Percentiles rank a stretch among this genome's conserved stretches.
Evolutionary conservation across 1,139 yeast genomes (phyloP).

Genomic region (Saccharomyces hybrid): DNA sequence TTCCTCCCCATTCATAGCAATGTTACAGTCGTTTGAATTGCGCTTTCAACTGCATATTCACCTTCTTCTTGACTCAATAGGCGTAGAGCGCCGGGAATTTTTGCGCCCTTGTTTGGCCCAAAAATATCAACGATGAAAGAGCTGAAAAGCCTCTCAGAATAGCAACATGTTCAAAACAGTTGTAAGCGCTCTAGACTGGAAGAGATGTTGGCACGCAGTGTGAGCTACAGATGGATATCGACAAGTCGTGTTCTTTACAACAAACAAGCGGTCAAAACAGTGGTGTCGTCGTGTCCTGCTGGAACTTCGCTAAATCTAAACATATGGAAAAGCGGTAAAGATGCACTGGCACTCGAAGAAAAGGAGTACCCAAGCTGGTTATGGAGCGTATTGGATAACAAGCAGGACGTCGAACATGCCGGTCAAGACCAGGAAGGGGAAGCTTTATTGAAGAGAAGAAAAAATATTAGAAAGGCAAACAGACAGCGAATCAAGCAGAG

Average conservation of each 20-base stretch:
- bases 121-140: not conserved
- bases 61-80: not conserved
- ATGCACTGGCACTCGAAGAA: constrained; percentile 86
- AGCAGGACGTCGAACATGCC: not conserved
- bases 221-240: not conserved
- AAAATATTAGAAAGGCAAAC: constrained; percentile 58
- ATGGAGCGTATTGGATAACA: constrained; percentile 72
- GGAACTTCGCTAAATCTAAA: constrained; percentile 80
- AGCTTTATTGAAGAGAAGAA: constrained; percentile 61
- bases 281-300: constrained; percentile 45
- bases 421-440: constrained; percentile 43
- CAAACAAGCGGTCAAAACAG: not conserved
- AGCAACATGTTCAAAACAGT: not conserved
- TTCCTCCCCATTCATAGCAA: not conserved
- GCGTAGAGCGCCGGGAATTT: not conserved
- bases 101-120: not conserved
- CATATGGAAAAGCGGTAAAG: constrained; percentile 70
- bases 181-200: not conserved
- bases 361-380: constrained; percentile 91
- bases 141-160: not conserved
- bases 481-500: constrained; percentile 65
- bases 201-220: not conserved
- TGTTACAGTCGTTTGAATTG: not conserved
- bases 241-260: constrained; percentile 4
- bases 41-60: not conserved